Evolutionary conservation across 2,329 filamentous ascomycete species (phyloP).

Genomic region (Aspergillus chevalieri): DNA sequence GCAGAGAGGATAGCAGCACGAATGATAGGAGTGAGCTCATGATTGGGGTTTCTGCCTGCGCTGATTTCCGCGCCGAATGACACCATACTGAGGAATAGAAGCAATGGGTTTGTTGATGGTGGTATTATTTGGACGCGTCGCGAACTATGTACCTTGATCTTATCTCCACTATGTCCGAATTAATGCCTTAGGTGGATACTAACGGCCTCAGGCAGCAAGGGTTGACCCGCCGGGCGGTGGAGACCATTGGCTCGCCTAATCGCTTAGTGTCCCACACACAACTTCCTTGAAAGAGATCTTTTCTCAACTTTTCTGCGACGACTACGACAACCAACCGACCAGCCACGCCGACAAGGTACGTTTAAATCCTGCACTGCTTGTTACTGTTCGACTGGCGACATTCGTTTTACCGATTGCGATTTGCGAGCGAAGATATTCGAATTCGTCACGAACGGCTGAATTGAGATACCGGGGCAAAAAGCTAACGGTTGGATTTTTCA

Average conservation of each 20-base stretch:
- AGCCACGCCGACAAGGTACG: constrained; percentile 42
- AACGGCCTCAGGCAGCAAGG: constrained; percentile 7
- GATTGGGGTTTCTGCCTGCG: too few relatives aligned
- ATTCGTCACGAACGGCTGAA: neutral
- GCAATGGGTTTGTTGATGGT: too few relatives aligned
- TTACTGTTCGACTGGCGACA: neutral
- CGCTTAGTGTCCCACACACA: constrained; percentile 40
- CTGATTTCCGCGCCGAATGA: too few relatives aligned
- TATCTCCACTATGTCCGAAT: too few relatives aligned
- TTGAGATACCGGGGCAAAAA: neutral
- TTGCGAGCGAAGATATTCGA: neutral
- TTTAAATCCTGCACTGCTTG: constrained; percentile 3
- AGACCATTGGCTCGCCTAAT: constrained; percentile 31
- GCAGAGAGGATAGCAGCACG: too few relatives aligned
- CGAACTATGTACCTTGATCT: too few relatives aligned
- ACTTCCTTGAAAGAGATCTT: constrained; percentile 23
- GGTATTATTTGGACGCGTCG: too few relatives aligned
- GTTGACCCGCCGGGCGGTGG: neutral
- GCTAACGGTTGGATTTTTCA: constrained; percentile 7
- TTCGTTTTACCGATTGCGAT: neutral
- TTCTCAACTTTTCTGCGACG: constrained; percentile 34
- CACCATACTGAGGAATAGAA: too few relatives aligned
- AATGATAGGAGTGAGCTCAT: too few relatives aligned
- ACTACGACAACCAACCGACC: constrained; percentile 39
- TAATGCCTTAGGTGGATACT: too few relatives aligned